Evolutionary conservation across 331 rosid species (phyloP).

Genomic region (Stylosanthes scabra): DNA sequence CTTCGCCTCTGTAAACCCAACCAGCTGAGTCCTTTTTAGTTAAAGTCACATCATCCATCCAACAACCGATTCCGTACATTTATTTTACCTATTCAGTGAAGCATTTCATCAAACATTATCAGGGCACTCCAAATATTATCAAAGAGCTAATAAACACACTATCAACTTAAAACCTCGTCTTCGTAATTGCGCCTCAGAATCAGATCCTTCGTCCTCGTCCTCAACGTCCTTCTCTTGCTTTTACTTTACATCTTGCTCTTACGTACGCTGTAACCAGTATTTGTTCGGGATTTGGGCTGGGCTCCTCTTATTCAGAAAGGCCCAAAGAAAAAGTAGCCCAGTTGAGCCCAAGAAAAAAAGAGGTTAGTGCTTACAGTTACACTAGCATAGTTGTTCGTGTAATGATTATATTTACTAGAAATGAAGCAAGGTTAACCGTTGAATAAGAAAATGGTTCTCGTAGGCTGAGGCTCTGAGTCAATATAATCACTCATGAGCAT

Average conservation of each 20-base stretch:
- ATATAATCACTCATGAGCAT: constrained; percentile 28
- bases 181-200: constrained; percentile 26
- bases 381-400: too few relatives aligned
- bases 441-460: too few relatives aligned
- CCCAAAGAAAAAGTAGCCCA: too few relatives aligned
- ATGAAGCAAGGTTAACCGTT: too few relatives aligned
- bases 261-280: not conserved
- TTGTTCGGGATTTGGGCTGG: not conserved
- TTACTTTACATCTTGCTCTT: not conserved
- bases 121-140: constrained; percentile 5
- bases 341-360: not conserved
- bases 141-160: constrained; percentile 5
- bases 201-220: not conserved
- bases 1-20: constrained; percentile 95
- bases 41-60: constrained; percentile 54
- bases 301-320: not conserved
- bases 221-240: not conserved
- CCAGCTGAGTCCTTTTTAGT: constrained; percentile 58
- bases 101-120: constrained; percentile 45
- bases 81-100: constrained; percentile 27
- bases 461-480: too few relatives aligned
- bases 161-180: not conserved
- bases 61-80: not conserved
- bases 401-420: too few relatives aligned
- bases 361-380: too few relatives aligned